These are phyloP conservation scores for Microcos paniculata DNA, from an alignment of 345 rosid species.

Conservation along the genomic window DNA sequence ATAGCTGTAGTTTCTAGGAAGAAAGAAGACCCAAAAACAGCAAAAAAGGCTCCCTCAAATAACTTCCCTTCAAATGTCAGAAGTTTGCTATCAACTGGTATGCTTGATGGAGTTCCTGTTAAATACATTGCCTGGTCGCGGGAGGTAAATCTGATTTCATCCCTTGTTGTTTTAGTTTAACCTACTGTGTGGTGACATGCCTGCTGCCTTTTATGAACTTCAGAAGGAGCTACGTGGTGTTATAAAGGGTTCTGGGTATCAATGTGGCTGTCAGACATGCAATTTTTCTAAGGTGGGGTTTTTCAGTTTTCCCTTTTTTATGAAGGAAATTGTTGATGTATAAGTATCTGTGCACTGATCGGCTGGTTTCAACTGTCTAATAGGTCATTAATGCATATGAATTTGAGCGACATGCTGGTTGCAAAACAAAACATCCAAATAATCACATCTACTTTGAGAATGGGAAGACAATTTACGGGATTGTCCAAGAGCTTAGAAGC, in stretches of 20 bases:
- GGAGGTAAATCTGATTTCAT: conserved; percentile 39
- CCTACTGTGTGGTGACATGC: conserved; percentile 18
- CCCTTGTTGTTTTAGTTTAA: background rate
- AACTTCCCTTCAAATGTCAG: conserved; percentile 59
- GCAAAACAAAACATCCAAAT: conserved; percentile 65
- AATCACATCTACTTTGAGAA: conserved; percentile 62
- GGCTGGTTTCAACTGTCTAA: background rate
- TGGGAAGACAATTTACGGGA: conserved; percentile 60
- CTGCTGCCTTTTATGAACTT: conserved; percentile 19
- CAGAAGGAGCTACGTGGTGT: conserved; percentile 57
- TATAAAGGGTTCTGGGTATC: conserved; percentile 54
- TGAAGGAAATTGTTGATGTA: background rate
- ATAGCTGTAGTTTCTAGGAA: conserved; percentile 28
- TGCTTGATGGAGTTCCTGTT: conserved; percentile 61
- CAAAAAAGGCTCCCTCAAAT: conserved; percentile 38
- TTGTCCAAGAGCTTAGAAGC: conserved; percentile 60
- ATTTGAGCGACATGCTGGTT: conserved; percentile 63
- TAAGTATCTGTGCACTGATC: background rate
- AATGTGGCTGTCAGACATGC: conserved; percentile 55
- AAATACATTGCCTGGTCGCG: conserved; percentile 55
- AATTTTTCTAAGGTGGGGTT: conserved; percentile 49
- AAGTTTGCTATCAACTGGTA: conserved; percentile 60
- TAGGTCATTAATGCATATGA: conserved; percentile 55
- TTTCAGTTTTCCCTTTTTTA: conserved; percentile 4
- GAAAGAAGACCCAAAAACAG: conserved; percentile 37